Base-by-base conservation (phyloP, 257 asterid species). In the Cinchona pubescens region DNA sequence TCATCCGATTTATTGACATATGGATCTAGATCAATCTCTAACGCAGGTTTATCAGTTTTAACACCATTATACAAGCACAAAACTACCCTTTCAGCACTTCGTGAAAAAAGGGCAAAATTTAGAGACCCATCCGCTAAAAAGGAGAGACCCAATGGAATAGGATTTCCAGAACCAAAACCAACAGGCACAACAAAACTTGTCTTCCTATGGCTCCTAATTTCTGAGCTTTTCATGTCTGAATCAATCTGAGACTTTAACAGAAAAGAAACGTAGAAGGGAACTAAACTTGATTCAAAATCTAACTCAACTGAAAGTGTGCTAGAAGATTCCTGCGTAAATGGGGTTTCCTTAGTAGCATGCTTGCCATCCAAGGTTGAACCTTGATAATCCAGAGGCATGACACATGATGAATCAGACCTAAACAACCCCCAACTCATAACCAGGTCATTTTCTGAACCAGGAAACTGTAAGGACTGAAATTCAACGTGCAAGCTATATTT, bases 11-110 rank as follows among this genome's bases (percentile, higher is more conserved):
- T 93, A 72, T 95, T 92, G 70, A 91, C 85, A 72, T 90, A 89
- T 18, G 96, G 94, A 85, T 95, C 99, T 78, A 95, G 89, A 81
- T 95, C 96, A 83, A 95, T 90, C 88, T 95, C 97, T 81, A 92
- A 67, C 78, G 88, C 82, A 81, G 99, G 98, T 45, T 85, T 83
- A 40, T 85, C 90, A 46, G 62, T 74, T 60, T 37, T 60, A 60
- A 77, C n/a, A 71, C 88, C 91, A 38, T 85, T 80, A 83, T 88
- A 95, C 79, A 95, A 88, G 83, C 99, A 95, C 18, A 95, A 77
- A 78, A 82, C 88, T 30, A 95, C 97, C 83, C 91, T 72, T 78
- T 83, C 85, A 15, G 85, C 93, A 78, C 69, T 73, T 51, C 92
- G 85, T 5, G 97, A 91, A 76, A 88, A 80, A 61, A 95, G 84